These are phyloP conservation scores for Exophiala bonariae DNA, from an alignment of 2,329 filamentous ascomycete species.

Conservation along the genomic window DNA sequence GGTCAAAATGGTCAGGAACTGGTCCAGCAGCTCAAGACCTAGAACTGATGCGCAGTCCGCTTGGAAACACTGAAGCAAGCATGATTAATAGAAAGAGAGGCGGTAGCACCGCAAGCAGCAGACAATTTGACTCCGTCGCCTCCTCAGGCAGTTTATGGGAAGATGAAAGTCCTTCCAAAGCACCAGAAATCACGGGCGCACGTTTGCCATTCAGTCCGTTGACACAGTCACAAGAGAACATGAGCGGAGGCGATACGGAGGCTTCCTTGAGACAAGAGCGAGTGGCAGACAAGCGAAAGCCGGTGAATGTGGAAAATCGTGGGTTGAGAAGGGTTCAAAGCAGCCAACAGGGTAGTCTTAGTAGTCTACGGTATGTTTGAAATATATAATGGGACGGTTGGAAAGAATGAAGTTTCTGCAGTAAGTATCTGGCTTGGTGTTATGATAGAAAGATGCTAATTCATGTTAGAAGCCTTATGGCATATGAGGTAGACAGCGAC, in stretches of 20 bases:
- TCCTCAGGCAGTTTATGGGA: slow-evolving; percentile 24
- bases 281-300: slow-evolving; percentile 23
- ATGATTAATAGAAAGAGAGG: slow-evolving; percentile 1
- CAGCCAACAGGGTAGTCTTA: slow-evolving; percentile 32
- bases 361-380: slow-evolving; percentile 35
- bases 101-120: slow-evolving; percentile 15
- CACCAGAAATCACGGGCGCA: slow-evolving; percentile 18
- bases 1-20: slow-evolving; percentile 16
- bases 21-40: slow-evolving; percentile 4
- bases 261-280: slow-evolving; percentile 13
- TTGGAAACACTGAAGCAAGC: not conserved
- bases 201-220: slow-evolving; percentile 12
- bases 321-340: slow-evolving; percentile 26
- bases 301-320: slow-evolving; percentile 23
- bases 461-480: no score
- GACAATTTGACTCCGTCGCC: slow-evolving; percentile 22
- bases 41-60: not conserved
- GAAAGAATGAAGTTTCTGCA: no score
- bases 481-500: no score
- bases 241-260: slow-evolving; percentile 5
- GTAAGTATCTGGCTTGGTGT: no score
- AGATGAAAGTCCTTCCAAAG: slow-evolving; percentile 27
- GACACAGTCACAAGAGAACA: slow-evolving; percentile 22
- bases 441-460: no score
- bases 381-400: not conserved